Base-by-base conservation (phyloP, 2,329 filamentous ascomycete genomes). In the Arthroderma sp. region DNA sequence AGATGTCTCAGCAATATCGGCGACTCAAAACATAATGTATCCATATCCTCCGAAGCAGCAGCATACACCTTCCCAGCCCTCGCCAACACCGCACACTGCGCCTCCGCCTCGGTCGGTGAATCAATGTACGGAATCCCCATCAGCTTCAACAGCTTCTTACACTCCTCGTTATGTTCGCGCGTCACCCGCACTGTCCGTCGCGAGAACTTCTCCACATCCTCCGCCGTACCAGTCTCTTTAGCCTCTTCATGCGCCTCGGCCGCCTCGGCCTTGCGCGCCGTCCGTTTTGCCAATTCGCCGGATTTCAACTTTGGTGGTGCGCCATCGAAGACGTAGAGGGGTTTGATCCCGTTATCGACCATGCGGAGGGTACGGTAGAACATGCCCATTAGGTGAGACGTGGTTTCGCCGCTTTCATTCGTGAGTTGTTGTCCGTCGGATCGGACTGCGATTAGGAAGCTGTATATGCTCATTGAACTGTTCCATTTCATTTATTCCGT, bases 281-380 rank as follows among this genome's bases (percentile, higher is more conserved):
- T 93, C 50, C 91, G 87, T 68, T 94, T 94, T 38, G 91, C 91
- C 46, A 98, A 73, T 68, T 98, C 91, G 51, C 91, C 91, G 0
- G 87, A 94, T 69, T 98, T 98, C 61, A 98, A 80, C 64, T 95
- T 96, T 0, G 91, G 91, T 11, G 91, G 91, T 6, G 88, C 87
- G 47, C 91, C 91, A 56, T 98, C 91, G 62, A 98, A 98, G 47
- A 98, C 89, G 65, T 94, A 98, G 54, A 98, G 77, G 1, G 91
- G 91, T 63, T 98, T 98, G 70, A 98, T 96, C 47, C 91, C 91
- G 57, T 95, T 96, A 68, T 98, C 91, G 58, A 96, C 86, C 70
- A 98, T 96, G 56, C 91, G 87, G 5, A 98, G 75, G 2, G 91
- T 98, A 56, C 91, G 88, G 72, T 98, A 98, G 72, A 98, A 98